These are phyloP conservation scores for Xylaria intraflava DNA, from an alignment of 495 filamentous ascomycete genomes.

Conservation along the genomic window DNA sequence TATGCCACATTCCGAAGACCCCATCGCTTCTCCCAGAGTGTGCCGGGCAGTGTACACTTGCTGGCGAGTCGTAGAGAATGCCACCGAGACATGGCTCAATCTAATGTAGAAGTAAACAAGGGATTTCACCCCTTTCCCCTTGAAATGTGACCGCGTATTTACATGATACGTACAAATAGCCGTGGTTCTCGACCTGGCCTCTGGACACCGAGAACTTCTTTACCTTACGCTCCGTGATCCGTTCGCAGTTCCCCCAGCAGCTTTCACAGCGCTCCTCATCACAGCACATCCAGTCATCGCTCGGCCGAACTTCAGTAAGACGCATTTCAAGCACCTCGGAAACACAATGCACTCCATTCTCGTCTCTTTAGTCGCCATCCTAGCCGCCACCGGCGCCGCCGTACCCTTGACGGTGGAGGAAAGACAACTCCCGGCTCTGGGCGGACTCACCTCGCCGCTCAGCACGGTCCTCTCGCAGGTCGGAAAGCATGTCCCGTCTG, in stretches of 20 bases:
- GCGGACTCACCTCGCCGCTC: neutral
- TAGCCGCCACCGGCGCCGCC: conserved; percentile 2
- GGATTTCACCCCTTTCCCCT: neutral
- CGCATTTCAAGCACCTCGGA: neutral
- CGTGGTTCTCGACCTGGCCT: neutral
- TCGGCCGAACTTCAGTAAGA: neutral
- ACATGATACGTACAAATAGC: conserved; percentile 2
- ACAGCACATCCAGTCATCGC: neutral
- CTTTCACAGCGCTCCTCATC: neutral
- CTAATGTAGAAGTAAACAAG: neutral
- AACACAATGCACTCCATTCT: conserved; percentile 2
- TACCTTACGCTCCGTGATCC: neutral
- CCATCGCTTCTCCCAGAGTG: neutral
- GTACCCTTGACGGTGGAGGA: neutral
- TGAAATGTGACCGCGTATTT: neutral
- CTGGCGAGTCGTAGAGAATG: neutral
- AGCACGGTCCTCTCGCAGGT: neutral
- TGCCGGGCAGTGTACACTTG: neutral
- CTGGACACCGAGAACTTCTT: neutral
- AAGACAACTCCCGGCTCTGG: conserved; percentile 2
- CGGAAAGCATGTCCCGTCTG: conserved; percentile 2
- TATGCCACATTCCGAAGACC: conserved; percentile 1
- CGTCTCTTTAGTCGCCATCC: conserved; percentile 3
- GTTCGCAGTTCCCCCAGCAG: neutral
- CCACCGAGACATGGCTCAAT: conserved; percentile 5